Evolutionary conservation across 768 basidiomycete genomes (phyloP).

Genomic region (Mycena kentingensis): DNA sequence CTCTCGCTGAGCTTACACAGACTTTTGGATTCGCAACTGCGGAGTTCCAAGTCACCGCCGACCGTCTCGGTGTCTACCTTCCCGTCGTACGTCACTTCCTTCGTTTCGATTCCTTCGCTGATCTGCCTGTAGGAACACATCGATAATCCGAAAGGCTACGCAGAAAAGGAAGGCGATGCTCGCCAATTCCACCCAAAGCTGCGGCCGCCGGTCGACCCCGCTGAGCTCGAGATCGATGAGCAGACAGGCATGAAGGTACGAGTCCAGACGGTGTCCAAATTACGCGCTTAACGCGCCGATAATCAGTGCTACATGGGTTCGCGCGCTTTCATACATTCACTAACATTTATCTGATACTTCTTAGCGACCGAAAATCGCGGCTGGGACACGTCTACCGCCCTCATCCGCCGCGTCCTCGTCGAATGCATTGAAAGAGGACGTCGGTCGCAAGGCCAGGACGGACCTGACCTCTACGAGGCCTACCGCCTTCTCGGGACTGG

Average conservation of each 20-base stretch:
- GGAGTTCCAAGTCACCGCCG: constrained; percentile 72
- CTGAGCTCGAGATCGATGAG: constrained; percentile 77
- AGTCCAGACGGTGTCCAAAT: not conserved
- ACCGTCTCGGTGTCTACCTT: constrained; percentile 75
- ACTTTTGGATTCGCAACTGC: constrained; percentile 65
- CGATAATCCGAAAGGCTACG: constrained; percentile 80
- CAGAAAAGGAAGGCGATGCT: constrained; percentile 68
- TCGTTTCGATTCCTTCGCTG: not conserved
- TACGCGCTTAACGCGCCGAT: not conserved
- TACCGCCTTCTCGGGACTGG: constrained; percentile 73
- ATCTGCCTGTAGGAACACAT: constrained; percentile 60
- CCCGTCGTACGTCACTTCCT: constrained; percentile 51
- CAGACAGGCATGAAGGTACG: constrained; percentile 77
- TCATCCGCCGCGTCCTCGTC: constrained; percentile 60
- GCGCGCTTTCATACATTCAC: not conserved
- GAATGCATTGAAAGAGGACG: constrained; percentile 72
- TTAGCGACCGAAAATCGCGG: constrained; percentile 55
- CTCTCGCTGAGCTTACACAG: constrained; percentile 28
- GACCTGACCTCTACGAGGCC: constrained; percentile 60
- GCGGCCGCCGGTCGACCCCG: constrained; percentile 69
- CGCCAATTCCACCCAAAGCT: constrained; percentile 70
- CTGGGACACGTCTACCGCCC: constrained; percentile 77
- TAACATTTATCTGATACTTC: not conserved
- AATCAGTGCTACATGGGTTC: constrained; percentile 69
- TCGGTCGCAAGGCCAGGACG: constrained; percentile 54